Conservation (phyloP, 768 basidiomycete genomes). For the Mycena galopus region DNA sequence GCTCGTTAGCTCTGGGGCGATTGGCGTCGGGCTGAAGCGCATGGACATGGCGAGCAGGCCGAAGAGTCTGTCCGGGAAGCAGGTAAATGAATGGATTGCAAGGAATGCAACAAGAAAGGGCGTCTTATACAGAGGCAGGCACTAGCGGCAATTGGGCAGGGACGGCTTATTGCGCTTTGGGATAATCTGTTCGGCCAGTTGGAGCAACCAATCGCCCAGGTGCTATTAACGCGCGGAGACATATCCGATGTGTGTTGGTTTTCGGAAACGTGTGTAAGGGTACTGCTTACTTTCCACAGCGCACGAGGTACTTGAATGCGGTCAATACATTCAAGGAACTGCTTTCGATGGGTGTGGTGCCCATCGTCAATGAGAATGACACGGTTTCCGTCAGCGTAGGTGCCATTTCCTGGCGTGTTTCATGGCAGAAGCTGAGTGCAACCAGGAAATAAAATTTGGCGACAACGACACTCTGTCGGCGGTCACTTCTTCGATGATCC, state of each 20-base stretch:
- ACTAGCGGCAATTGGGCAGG: conserved; percentile 96
- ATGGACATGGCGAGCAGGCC: conserved; percentile 88
- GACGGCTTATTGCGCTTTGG: conserved; percentile 95
- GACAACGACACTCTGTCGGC: conserved; percentile 99
- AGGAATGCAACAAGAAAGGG: neutral
- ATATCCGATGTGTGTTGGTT: conserved; percentile 86
- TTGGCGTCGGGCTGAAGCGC: conserved; percentile 92
- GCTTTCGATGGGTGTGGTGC: conserved; percentile 93
- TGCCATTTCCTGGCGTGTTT: conserved; percentile 32
- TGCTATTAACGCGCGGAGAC: conserved; percentile 93
- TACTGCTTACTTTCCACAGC: conserved; percentile 59
- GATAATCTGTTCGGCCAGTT: conserved; percentile 96
- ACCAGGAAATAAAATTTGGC: conserved; percentile 99
- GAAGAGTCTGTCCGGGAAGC: conserved; percentile 90
- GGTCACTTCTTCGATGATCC: conserved; percentile 96
- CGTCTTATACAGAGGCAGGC: conserved; percentile 67
- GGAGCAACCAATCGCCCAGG: conserved; percentile 95
- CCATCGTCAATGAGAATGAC: conserved; percentile 99
- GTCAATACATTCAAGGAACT: conserved; percentile 96
- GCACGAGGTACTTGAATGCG: conserved; percentile 95
- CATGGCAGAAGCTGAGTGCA: neutral
- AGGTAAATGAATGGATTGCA: conserved; percentile 65
- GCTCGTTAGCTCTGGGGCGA: conserved; percentile 97
- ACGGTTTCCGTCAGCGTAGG: conserved; percentile 96
- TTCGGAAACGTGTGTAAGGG: conserved; percentile 28